Evolutionary conservation across 1,139 yeast species (phyloP).

Genomic region (Meyerozyma guilliermondii): DNA sequence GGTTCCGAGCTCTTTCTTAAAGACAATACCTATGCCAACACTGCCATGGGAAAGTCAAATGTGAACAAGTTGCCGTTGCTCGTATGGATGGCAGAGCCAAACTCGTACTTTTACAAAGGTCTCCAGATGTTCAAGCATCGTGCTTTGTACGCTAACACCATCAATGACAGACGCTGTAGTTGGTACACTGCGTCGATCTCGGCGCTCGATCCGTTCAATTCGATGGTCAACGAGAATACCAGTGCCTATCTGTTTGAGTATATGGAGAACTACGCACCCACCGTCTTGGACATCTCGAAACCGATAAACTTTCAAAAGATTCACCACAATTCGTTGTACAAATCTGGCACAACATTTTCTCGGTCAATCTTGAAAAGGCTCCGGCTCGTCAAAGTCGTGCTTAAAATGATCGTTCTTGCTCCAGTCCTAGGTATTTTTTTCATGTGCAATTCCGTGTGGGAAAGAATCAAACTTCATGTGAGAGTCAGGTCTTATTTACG

Average conservation of each 20-base stretch:
- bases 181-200: slow-evolving; percentile 81
- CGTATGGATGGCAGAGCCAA: slow-evolving; percentile 58
- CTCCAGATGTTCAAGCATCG: slow-evolving; percentile 46
- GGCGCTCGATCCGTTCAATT: slow-evolving; percentile 54
- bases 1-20: slow-evolving; percentile 68
- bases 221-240: slow-evolving; percentile 33
- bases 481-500: slow-evolving; percentile 27
- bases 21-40: slow-evolving; percentile 26
- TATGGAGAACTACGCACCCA: slow-evolving; percentile 47
- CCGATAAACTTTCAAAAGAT: slow-evolving; percentile 19
- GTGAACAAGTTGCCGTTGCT: slow-evolving; percentile 44
- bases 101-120: slow-evolving; percentile 55
- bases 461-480: slow-evolving; percentile 29
- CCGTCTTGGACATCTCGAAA: slow-evolving; percentile 43
- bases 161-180: slow-evolving; percentile 74
- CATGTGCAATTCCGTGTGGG: slow-evolving; percentile 38
- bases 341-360: background rate
- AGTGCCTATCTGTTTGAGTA: slow-evolving; percentile 40
- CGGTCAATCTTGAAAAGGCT: slow-evolving; percentile 25
- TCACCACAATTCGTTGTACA: background rate
- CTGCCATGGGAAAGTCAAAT: slow-evolving; percentile 5
- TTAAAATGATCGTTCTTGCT: slow-evolving; percentile 38
- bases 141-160: slow-evolving; percentile 65
- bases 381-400: slow-evolving; percentile 43
- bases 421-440: slow-evolving; percentile 54